Evolutionary conservation across 345 rosid genomes (phyloP), one percentile per base, ranked within the genome.

Genomic region (Salix arbutifolia): DNA sequence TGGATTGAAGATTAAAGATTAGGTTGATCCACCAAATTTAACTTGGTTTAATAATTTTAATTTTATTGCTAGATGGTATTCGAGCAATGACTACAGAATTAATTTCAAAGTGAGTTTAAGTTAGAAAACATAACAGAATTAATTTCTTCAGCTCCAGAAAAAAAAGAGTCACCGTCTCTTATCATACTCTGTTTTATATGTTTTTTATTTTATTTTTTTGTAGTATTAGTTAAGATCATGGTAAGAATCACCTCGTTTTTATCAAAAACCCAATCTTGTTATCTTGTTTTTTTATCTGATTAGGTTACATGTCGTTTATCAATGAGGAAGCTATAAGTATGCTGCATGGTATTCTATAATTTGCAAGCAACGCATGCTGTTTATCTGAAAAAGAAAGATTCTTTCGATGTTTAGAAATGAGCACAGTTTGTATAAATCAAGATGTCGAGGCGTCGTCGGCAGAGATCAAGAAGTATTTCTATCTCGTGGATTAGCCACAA

Each of bases 391-490:
- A 58, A 25, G 64, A 23, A 40, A 33, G 17, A 28, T 58, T 42
- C 18, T 53, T 33, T 66, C 52, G 14, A 2, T 67, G 35, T 64
- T 75, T 52, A 31, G 67, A 50, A 48, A 66, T 33, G 65, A 61
- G 13, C 23, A 5, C 14, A 21, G 35, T 61, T 61, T 64, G 21
- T 30, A 30, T 30, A 65, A 33, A 33, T 2, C 35, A 62, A 70
- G 16, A 44, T 44, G 87, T 80, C 74, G 94, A 90, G 68, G 96
- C 97, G 0, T 84, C 98, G 3, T 50, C 89, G 19, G 89, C 92
- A 60, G 96, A 93, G 56, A 96, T 93, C 75, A 96, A 93, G 85
- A 96, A 5, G 37, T 30, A 5, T 7, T 74, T 81, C 31, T 35
- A 8, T 38, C 13, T 61, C 42, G n/a, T 31, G 61, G 64, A 65